Evolutionary conservation across 2,329 filamentous ascomycete genomes (phyloP).

Genomic region (Xylaria sp.): DNA sequence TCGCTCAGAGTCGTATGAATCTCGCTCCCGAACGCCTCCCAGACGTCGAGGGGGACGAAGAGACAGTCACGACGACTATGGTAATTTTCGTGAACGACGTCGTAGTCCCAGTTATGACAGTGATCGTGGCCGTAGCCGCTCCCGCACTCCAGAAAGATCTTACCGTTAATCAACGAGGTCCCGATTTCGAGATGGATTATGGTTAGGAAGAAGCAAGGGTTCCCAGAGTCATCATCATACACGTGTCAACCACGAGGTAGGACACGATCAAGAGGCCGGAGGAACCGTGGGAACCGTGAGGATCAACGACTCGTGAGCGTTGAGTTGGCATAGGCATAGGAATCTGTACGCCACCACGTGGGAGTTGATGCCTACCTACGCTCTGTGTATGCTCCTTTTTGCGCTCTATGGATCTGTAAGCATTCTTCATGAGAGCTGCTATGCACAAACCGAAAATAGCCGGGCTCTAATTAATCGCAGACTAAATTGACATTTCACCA

Average conservation of each 20-base stretch:
- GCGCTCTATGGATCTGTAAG: conserved; percentile 17
- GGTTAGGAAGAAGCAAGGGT: not conserved
- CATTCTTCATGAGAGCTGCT: conserved; percentile 14
- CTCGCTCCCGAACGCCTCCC: conserved; percentile 52
- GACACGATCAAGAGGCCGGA: conserved; percentile 17
- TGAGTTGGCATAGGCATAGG: not conserved
- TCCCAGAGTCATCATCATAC: conserved; percentile 9
- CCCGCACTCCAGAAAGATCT: conserved; percentile 53
- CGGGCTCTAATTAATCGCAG: conserved; percentile 32
- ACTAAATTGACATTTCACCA: conserved; percentile 8
- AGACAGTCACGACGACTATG: conserved; percentile 50
- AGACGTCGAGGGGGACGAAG: conserved; percentile 49
- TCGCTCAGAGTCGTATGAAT: conserved; percentile 48
- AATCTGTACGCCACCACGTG: conserved; percentile 10
- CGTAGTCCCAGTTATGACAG: conserved; percentile 63
- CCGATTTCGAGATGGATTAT: not conserved
- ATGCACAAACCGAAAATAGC: conserved; percentile 16
- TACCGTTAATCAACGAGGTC: conserved; percentile 46
- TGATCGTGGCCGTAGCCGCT: conserved; percentile 55
- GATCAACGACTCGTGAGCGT: conserved; percentile 14
- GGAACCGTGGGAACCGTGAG: conserved; percentile 12
- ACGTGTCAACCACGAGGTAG: conserved; percentile 19
- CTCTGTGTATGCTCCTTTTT: conserved; percentile 33
- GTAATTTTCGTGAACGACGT: conserved; percentile 52
- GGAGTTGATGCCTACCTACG: conserved; percentile 12